Base-by-base conservation (phyloP, 805 yeast species). In the Saccharomycopsis capsularis region DNA sequence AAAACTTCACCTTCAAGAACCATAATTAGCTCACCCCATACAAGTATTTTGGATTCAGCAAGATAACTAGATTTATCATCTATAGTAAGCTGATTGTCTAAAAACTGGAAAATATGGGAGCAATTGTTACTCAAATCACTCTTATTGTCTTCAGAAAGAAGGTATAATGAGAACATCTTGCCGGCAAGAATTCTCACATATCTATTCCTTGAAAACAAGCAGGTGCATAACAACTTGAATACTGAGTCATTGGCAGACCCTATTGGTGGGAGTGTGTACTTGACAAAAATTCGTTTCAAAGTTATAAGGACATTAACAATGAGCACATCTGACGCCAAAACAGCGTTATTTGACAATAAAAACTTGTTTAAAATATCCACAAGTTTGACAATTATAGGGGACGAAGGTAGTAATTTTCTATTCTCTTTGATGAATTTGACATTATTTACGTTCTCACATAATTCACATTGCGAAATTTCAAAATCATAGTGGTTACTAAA, bases 1-100 rank as follows among this genome's bases (percentile, higher is more conserved):
- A 84, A 71, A 58, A 80, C 69, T 40, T 85, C 89, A 5, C 87
- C 93, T 4, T 73, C 71, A 4, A 82, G 71, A 0, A 81, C 71
- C 4, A 76, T 65, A 0, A 85, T 81, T 32, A 87, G 59, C 46
- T 80, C 85, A 1, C 82, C 78, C 77, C 90, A 78, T 0, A 84
- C 71, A 37, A 51, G 34, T 27, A 53, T 50, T 38, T 52, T 39
- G 23, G 46, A 36, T 40, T 48, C 48, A 9, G 51, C 53, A 19
- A 45, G 41, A 42, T 49, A 49, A 9, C 40, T 44, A 15, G 44
- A 35, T n/a, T 48, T 47, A 11, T 47, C 34, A 3, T 46, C 47
- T 16, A 54, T 40, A 4, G 42, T 40, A 6, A 54, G 36, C 6
- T 40, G 43, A n/a, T 50, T 37, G 25, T 55, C 56, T 13, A 48